Conservation (phyloP, 2,329 filamentous ascomycete genomes). For the Exophiala lecanii-corni region DNA sequence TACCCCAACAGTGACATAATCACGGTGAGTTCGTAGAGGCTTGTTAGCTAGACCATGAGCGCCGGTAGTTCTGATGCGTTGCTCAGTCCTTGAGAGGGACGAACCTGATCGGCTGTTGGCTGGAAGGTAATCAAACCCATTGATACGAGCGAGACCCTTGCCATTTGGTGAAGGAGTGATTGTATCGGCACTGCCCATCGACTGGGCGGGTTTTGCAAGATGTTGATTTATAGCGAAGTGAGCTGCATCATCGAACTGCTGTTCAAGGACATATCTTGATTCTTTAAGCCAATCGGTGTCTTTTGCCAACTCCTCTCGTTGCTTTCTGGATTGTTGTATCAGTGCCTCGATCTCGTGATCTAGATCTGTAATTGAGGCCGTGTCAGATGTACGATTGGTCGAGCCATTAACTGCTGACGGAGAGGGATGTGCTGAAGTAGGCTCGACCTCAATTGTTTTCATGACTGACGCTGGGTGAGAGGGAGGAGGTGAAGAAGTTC, state of each 20-base stretch:
- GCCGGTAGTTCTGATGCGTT: constrained; percentile 40
- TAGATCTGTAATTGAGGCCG: not conserved
- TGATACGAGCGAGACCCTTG: constrained; percentile 27
- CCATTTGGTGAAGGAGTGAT: constrained; percentile 13
- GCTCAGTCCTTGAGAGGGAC: constrained; percentile 40
- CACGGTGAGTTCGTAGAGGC: constrained; percentile 30
- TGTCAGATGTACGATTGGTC: not conserved
- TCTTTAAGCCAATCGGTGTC: constrained; percentile 1
- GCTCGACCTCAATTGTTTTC: not conserved
- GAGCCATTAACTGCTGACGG: constrained; percentile 2
- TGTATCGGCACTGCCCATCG: constrained; percentile 4
- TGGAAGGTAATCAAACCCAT: constrained; percentile 40
- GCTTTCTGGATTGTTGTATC: constrained; percentile 18
- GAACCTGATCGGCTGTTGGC: constrained; percentile 34
- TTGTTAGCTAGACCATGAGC: constrained; percentile 40
- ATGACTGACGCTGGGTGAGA: not conserved
- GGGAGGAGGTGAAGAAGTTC: not conserved
- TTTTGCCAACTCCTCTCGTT: constrained; percentile 6
- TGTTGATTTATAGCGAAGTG: constrained; percentile 30
- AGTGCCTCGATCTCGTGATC: constrained; percentile 1
- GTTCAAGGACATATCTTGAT: not conserved
- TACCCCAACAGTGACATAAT: constrained; percentile 20
- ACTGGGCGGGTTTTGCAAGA: constrained; percentile 6
- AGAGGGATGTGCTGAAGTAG: constrained; percentile 6
- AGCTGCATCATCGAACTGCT: constrained; percentile 22